Evolutionary conservation across 352 stramenopile species (phyloP).

Genomic region (Phytophthora constricta): DNA sequence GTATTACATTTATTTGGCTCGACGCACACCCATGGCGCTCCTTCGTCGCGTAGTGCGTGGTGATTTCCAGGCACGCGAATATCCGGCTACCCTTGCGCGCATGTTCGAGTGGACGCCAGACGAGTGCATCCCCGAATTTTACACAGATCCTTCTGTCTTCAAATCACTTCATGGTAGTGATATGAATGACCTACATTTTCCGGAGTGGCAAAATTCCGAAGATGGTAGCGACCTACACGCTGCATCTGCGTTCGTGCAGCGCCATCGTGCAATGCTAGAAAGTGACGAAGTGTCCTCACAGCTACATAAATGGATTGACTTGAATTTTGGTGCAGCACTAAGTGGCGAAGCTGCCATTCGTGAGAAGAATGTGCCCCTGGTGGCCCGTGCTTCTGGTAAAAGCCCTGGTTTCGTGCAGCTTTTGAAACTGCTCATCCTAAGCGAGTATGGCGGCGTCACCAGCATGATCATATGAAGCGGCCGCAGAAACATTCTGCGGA

Average conservation of each 20-base stretch:
- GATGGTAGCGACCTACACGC: constrained; percentile 18
- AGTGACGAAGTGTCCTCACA: constrained; percentile 83
- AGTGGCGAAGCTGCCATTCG: constrained; percentile 78
- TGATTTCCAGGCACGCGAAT: constrained; percentile 95
- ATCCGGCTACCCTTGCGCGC: constrained; percentile 88
- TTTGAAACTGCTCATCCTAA: constrained; percentile 47
- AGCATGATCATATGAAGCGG: background rate
- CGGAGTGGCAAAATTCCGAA: constrained; percentile 69
- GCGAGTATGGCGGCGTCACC: constrained; percentile 14
- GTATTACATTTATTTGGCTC: constrained; percentile 95
- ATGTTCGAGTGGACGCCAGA: constrained; percentile 96
- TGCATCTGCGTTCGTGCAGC: constrained; percentile 80
- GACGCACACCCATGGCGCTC: constrained; percentile 88
- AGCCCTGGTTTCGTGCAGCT: constrained; percentile 83
- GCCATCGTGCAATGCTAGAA: constrained; percentile 94
- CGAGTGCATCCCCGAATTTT: constrained; percentile 97
- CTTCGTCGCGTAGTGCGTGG: constrained; percentile 89
- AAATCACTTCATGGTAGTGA: constrained; percentile 71
- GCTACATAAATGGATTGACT: constrained; percentile 95
- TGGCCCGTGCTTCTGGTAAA: constrained; percentile 51
- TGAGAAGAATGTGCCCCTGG: constrained; percentile 93
- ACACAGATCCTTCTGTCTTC: constrained; percentile 88
- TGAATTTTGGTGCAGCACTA: constrained; percentile 94
- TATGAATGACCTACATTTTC: constrained; percentile 80
- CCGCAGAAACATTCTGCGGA: background rate